These are phyloP conservation scores for Starmerella kuoi DNA, from an alignment of 805 yeast species.

Conservation along the genomic window DNA sequence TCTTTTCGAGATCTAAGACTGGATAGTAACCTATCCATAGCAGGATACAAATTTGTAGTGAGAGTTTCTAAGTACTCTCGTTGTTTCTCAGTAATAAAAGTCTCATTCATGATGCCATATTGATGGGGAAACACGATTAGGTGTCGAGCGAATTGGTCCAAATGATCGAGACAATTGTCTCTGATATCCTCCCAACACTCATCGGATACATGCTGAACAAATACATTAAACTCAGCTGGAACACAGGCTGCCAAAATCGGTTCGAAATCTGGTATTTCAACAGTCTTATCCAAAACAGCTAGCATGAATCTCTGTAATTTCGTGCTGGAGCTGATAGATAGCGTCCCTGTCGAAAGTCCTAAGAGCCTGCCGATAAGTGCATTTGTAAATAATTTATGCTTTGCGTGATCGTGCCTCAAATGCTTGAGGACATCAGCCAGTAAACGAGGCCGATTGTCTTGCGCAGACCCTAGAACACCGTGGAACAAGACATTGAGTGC, in stretches of 20 bases:
- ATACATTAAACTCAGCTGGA: conserved; percentile 4
- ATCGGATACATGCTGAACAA: neutral
- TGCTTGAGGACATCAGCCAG: conserved; percentile 21
- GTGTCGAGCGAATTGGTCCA: neutral
- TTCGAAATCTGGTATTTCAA: neutral
- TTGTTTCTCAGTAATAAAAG: conserved; percentile 4
- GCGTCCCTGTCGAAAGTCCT: conserved; percentile 8
- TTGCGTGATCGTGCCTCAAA: neutral
- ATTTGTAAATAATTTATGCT: neutral
- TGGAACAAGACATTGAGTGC: conserved; percentile 27
- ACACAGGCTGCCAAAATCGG: conserved; percentile 4
- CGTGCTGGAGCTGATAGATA: neutral
- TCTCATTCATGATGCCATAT: conserved; percentile 8
- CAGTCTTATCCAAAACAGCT: neutral
- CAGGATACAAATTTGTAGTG: neutral
- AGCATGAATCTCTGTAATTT: conserved; percentile 13
- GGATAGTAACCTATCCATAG: neutral
- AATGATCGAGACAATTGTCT: neutral
- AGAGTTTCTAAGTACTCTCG: neutral
- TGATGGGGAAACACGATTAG: conserved; percentile 8
- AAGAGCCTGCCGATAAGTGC: conserved; percentile 5
- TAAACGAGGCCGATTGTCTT: conserved; percentile 21
- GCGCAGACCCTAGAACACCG: conserved; percentile 24
- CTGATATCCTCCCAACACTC: neutral
- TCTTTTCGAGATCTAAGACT: neutral